phyloP scores from a whole-genome alignment of 176 grass and related monocot genomes.

The Raddia guianensis region DNA sequence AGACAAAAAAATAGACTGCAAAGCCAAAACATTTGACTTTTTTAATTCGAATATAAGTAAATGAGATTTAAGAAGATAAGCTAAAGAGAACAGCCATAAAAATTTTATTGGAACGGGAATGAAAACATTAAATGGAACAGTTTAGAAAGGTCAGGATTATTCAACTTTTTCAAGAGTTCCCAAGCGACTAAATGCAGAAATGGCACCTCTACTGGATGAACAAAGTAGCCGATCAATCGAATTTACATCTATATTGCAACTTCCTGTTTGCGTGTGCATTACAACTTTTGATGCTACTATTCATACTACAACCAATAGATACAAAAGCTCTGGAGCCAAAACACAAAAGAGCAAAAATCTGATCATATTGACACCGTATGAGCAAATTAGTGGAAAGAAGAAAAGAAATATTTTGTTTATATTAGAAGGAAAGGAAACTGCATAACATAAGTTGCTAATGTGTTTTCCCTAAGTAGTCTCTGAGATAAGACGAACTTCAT shows the following conservation, averaged over 20 bases:
- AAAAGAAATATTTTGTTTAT: not conserved
- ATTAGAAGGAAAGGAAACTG: conserved; percentile 3
- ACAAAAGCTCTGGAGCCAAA: conserved; percentile 26
- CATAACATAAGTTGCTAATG: not conserved
- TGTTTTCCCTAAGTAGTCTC: conserved; percentile 40
- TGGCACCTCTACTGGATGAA: not conserved
- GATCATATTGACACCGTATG: conserved; percentile 29
- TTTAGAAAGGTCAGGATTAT: not conserved
- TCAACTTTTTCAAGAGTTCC: not conserved
- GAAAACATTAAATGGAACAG: not conserved
- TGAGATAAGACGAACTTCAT: conserved; percentile 64
- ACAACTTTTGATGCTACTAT: not conserved
- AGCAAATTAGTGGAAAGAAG: conserved; percentile 23
- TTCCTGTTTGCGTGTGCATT: not conserved
- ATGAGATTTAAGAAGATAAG: no score
- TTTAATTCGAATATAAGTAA: no score
- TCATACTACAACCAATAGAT: not conserved
- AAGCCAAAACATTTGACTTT: no score
- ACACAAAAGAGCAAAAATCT: not conserved
- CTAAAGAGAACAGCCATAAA: no score
- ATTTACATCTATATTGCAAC: conserved; percentile 36
- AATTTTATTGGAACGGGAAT: not conserved
- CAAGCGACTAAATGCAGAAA: not conserved
- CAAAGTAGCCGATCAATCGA: conserved; percentile 4
- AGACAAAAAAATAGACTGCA: no score